phyloP scores from a whole-genome alignment of 1,139 yeast genomes.

The Zygosaccharomyces pseudobailii region DNA sequence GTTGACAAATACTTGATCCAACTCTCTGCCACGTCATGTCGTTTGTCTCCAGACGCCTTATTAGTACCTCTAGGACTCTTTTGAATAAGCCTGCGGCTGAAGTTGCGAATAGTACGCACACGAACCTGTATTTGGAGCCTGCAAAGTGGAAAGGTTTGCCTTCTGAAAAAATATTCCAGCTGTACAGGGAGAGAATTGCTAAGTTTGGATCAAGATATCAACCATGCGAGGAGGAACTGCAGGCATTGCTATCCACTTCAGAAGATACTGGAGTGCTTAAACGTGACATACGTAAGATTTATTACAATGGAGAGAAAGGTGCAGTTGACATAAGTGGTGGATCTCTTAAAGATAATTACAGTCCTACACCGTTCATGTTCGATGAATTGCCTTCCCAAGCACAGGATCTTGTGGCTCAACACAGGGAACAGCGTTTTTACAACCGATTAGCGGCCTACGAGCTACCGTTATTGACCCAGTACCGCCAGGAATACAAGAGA shows the following conservation, averaged over 20 bases:
- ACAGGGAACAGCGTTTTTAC: constrained; percentile 58
- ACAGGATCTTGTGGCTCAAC: constrained; percentile 56
- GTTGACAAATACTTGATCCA: not conserved
- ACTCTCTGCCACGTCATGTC: not conserved
- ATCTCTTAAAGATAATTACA: constrained; percentile 19
- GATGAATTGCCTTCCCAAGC: constrained; percentile 62
- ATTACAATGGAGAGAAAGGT: constrained; percentile 38
- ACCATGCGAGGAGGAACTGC: constrained; percentile 46
- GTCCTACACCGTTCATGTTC: constrained; percentile 39
- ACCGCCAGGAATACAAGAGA: constrained; percentile 59
- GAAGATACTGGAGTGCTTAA: constrained; percentile 35
- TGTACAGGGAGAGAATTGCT: constrained; percentile 56
- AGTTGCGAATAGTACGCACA: not conserved
- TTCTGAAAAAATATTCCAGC: constrained; percentile 54
- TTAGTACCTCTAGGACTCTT: not conserved
- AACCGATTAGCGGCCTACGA: constrained; percentile 87
- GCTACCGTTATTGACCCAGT: constrained; percentile 76
- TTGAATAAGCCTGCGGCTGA: not conserved
- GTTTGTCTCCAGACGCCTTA: not conserved
- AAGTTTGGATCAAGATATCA: constrained; percentile 54
- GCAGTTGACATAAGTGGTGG: constrained; percentile 34
- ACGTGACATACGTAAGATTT: constrained; percentile 33
- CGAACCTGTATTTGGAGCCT: constrained; percentile 41
- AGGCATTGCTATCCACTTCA: constrained; percentile 42
- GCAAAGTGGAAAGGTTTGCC: constrained; percentile 67